phyloP scores from a whole-genome alignment of 495 filamentous ascomycete genomes.

The Daldinia childiae region DNA sequence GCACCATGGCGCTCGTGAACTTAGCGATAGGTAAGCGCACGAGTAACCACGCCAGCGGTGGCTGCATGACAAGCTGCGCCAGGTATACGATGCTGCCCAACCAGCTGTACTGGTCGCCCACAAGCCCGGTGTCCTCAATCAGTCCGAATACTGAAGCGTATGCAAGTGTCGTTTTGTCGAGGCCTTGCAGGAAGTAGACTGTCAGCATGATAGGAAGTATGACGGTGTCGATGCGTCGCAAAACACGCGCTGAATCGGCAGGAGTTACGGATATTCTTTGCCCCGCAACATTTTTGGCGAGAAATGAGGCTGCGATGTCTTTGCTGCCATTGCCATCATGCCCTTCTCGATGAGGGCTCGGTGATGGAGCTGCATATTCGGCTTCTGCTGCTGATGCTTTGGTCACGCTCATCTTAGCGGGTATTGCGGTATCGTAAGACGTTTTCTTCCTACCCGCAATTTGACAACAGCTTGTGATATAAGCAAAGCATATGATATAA shows the following conservation, averaged over 20 bases:
- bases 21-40: conserved; percentile 51
- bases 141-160: conserved; percentile 48
- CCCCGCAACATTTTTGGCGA: conserved; percentile 21
- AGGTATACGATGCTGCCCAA: conserved; percentile 46
- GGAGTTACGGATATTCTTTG: conserved; percentile 26
- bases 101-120: conserved; percentile 44
- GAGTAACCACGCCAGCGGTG: conserved; percentile 44
- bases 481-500: conserved; percentile 8
- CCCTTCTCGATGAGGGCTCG: not conserved
- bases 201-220: conserved; percentile 53
- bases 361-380: not conserved
- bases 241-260: conserved; percentile 34
- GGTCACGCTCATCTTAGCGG: conserved; percentile 16
- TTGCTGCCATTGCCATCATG: not conserved
- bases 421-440: not conserved
- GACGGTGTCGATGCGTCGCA: conserved; percentile 48
- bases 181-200: conserved; percentile 54
- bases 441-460: not conserved
- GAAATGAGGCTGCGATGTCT: conserved; percentile 31
- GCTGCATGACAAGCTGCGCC: conserved; percentile 44
- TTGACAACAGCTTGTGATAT: not conserved
- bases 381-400: conserved; percentile 1
- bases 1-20: conserved; percentile 42
- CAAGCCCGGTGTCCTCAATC: conserved; percentile 36
- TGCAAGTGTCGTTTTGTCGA: conserved; percentile 55